Conservation (phyloP, 495 filamentous ascomycete genomes). For the Neurospora sp. region DNA sequence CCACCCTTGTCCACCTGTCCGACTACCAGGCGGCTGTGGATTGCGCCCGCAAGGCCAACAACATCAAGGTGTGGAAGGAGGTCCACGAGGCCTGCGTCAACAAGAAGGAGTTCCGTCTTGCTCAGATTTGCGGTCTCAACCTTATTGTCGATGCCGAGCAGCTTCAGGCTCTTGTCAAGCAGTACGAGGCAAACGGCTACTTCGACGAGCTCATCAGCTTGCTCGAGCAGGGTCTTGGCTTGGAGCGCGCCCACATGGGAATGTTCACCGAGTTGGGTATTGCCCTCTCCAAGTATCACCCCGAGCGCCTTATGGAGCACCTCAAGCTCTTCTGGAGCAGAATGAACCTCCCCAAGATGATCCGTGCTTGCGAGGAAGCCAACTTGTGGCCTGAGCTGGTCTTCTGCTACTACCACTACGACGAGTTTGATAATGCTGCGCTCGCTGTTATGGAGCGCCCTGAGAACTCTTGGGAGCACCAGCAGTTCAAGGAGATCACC, state of each 20-base stretch:
- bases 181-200: slow-evolving; percentile 96
- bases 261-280: slow-evolving; percentile 97
- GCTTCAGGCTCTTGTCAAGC: slow-evolving; percentile 81
- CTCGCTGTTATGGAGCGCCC: slow-evolving; percentile 99
- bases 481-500: slow-evolving; percentile 98
- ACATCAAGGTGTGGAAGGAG: slow-evolving; percentile 99
- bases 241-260: slow-evolving; percentile 72
- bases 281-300: slow-evolving; percentile 92
- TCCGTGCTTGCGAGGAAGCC: slow-evolving; percentile 87
- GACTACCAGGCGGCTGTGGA: slow-evolving; percentile 98
- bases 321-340: slow-evolving; percentile 97
- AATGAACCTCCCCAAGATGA: slow-evolving; percentile 98
- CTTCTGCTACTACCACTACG: slow-evolving; percentile 98
- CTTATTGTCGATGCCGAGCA: slow-evolving; percentile 98
- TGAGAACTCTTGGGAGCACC: slow-evolving; percentile 97
- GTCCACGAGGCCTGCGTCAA: slow-evolving; percentile 93
- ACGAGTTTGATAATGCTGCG: slow-evolving; percentile 97
- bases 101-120: slow-evolving; percentile 98
- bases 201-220: slow-evolving; percentile 95
- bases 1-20: slow-evolving; percentile 87
- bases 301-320: slow-evolving; percentile 96
- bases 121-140: slow-evolving; percentile 98
- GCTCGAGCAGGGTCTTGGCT: slow-evolving; percentile 87
- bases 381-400: slow-evolving; percentile 97
- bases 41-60: slow-evolving; percentile 98